Conservation (phyloP, 75 land plant genomes). For the Selaginella moellendorffii region DNA sequence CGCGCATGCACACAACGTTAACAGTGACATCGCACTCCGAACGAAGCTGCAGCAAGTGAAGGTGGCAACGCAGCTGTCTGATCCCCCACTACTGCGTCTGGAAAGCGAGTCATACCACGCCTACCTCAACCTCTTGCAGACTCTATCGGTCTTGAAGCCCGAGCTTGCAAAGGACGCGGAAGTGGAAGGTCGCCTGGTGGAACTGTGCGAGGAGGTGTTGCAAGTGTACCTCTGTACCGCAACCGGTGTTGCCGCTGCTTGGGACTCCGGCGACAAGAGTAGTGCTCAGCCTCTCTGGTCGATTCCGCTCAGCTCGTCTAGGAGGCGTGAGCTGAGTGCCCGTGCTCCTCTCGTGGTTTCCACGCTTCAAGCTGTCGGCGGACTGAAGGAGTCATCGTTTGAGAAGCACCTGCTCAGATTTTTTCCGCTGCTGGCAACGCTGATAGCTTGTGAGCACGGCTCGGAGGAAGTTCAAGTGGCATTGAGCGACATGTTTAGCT, state of each 20-base stretch:
- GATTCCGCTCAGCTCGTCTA: neutral
- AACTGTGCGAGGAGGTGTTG: constrained; percentile 66
- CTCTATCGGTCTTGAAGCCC: constrained; percentile 47
- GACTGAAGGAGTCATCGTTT: constrained; percentile 48
- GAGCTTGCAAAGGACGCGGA: constrained; percentile 38
- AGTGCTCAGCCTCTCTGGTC: neutral
- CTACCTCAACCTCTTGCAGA: constrained; percentile 73
- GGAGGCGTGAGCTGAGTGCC: constrained; percentile 59
- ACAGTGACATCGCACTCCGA: constrained; percentile 41
- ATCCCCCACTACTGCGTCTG: constrained; percentile 84
- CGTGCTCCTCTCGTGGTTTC: constrained; percentile 88
- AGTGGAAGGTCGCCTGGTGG: constrained; percentile 56
- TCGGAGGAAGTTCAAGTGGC: constrained; percentile 87
- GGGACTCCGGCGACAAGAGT: neutral
- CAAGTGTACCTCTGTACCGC: neutral
- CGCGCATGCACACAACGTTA: constrained; percentile 72
- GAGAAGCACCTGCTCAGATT: constrained; percentile 52
- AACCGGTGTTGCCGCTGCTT: neutral
- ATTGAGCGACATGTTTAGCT: constrained; percentile 79
- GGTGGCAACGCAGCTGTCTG: constrained; percentile 69
- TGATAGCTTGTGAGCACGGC: constrained; percentile 97
- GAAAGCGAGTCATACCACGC: constrained; percentile 93
- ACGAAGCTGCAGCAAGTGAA: constrained; percentile 64
- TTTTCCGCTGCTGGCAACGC: constrained; percentile 63
- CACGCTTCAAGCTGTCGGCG: constrained; percentile 69